A percentile compares a stretch with the other conserved stretches of the same genome.
Evolutionary conservation across 306 rosid genomes (phyloP).

Genomic region (Carpinus fangiana): DNA sequence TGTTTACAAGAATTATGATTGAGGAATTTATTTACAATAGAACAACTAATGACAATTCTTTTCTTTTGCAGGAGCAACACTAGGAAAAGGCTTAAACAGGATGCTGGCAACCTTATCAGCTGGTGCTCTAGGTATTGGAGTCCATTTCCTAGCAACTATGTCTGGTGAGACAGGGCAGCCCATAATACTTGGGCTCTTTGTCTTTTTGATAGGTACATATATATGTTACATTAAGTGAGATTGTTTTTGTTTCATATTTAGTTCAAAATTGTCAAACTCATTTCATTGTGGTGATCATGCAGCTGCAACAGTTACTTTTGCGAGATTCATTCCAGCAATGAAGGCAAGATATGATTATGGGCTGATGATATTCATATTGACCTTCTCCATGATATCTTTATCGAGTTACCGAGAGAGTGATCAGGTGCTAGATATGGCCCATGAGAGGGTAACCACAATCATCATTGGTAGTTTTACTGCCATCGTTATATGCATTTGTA

Average conservation of each 20-base stretch:
- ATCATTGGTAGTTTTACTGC: conserved; percentile 32
- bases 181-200: conserved; percentile 12
- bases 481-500: conserved; percentile 30
- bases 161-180: conserved; percentile 31
- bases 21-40: not conserved
- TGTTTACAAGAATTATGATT: not conserved
- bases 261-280: not conserved
- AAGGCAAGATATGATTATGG: conserved; percentile 44
- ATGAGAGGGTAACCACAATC: conserved; percentile 37
- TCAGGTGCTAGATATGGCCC: conserved; percentile 29
- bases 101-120: conserved; percentile 26
- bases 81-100: conserved; percentile 38
- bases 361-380: conserved; percentile 36
- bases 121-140: conserved; percentile 32
- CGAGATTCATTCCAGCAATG: conserved; percentile 29
- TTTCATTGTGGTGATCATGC: not conserved
- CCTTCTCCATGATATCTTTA: conserved; percentile 27
- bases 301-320: conserved; percentile 30
- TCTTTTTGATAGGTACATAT: conserved; percentile 23
- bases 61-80: conserved; percentile 28
- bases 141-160: conserved; percentile 28
- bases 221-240: not conserved
- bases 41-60: no score
- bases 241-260: not conserved
- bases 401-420: conserved; percentile 22